These are phyloP conservation scores for Xylariaceae sp. DNA, from an alignment of 2,329 filamentous ascomycete species.

Conservation along the genomic window DNA sequence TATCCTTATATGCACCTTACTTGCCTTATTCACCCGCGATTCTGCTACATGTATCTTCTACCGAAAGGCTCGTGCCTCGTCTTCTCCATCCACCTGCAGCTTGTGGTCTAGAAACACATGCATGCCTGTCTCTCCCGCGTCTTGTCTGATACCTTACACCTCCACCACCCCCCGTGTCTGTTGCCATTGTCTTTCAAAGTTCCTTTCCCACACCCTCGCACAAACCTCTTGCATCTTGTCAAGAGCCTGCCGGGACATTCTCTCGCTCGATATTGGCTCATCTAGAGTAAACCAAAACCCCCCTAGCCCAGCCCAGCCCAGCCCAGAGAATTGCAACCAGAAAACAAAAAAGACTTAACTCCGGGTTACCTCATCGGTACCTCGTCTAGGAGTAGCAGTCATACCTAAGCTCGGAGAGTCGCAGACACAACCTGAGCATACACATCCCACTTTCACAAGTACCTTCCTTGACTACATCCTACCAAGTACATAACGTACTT, in stretches of 20 bases:
- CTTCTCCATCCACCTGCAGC: background rate
- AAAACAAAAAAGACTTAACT: too few relatives aligned
- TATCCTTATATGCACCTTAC: background rate
- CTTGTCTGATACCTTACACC: background rate
- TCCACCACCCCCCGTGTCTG: background rate
- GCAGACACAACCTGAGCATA: background rate
- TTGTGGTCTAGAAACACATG: constrained; percentile 1
- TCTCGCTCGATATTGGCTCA: background rate
- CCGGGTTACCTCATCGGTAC: too few relatives aligned
- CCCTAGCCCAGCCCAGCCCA: background rate
- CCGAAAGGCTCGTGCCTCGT: background rate
- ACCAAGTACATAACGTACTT: background rate
- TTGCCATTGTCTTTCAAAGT: background rate
- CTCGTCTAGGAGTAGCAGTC: too few relatives aligned
- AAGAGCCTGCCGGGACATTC: background rate
- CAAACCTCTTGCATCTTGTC: background rate
- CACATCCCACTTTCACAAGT: background rate
- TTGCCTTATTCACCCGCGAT: background rate
- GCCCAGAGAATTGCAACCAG: too few relatives aligned
- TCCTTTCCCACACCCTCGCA: background rate
- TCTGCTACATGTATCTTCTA: too few relatives aligned
- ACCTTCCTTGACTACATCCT: background rate
- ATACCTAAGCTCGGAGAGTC: background rate
- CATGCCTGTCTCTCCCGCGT: background rate
- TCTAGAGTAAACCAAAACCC: background rate